A percentile compares a stretch with the other conserved stretches of the same genome.
Conservation (phyloP, 768 basidiomycete genomes). For the Hebeloma cylindrosporum region DNA sequence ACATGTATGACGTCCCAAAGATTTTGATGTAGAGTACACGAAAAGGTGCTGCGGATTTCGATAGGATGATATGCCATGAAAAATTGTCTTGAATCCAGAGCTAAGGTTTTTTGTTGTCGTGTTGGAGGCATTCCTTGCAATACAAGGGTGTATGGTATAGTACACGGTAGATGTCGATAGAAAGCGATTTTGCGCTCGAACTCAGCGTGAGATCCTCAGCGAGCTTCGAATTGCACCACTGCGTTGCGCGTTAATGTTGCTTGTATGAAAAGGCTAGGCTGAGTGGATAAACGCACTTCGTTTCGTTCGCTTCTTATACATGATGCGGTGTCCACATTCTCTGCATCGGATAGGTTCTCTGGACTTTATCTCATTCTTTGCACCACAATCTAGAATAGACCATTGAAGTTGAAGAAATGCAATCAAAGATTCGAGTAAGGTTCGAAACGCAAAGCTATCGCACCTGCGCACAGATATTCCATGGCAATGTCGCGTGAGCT, state of each 20-base stretch:
- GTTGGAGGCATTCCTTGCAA: constrained; percentile 1
- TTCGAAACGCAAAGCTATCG: constrained; percentile 16
- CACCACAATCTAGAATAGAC: constrained; percentile 71
- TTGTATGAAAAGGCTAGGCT: background rate
- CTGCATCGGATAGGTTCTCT: constrained; percentile 94
- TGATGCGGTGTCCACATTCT: constrained; percentile 96
- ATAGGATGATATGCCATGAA: too few species aligned
- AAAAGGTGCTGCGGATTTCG: too few species aligned
- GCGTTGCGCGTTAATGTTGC: constrained; percentile 17
- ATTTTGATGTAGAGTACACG: too few species aligned
- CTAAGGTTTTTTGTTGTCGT: too few species aligned
- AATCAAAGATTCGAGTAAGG: constrained; percentile 3
- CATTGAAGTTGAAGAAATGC: constrained; percentile 4
- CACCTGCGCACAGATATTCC: constrained; percentile 89
- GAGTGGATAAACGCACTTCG: constrained; percentile 63
- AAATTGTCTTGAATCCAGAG: too few species aligned
- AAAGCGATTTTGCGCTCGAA: background rate
- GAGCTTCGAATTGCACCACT: constrained; percentile 88
- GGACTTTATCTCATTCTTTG: constrained; percentile 86
- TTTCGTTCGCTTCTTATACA: constrained; percentile 97
- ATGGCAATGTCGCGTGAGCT: too few species aligned
- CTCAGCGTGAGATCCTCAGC: constrained; percentile 37
- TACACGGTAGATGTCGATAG: constrained; percentile 8
- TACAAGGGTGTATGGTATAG: constrained; percentile 6
- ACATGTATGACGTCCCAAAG: too few species aligned